Evolutionary conservation across 1,139 yeast genomes (phyloP).

Genomic region (Arxiozyma telluris): DNA sequence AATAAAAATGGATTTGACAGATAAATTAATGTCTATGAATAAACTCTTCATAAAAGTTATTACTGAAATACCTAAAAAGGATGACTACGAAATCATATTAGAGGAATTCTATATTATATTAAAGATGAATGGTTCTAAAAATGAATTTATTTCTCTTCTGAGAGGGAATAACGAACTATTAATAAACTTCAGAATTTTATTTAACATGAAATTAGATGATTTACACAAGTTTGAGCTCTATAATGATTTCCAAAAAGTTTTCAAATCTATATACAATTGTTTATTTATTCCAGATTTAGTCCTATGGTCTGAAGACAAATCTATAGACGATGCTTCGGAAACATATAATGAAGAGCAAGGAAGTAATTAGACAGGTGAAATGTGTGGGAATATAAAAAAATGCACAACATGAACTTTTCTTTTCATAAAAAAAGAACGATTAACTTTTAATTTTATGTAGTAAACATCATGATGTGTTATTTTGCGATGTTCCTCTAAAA

Average conservation of each 20-base stretch:
- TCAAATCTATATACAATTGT: slow-evolving; percentile 1
- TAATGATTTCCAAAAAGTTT: slow-evolving; percentile 1
- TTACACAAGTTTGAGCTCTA: slow-evolving; percentile 14
- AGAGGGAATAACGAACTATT: slow-evolving; percentile 23
- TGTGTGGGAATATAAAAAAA: slow-evolving; percentile 9
- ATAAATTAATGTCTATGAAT: slow-evolving; percentile 22
- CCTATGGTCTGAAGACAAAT: slow-evolving; percentile 2
- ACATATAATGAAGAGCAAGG: not conserved
- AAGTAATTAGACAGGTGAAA: no score
- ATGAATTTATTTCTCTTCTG: slow-evolving; percentile 24
- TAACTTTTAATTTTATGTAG: not conserved
- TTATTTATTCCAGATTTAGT: slow-evolving; percentile 1
- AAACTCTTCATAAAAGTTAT: slow-evolving; percentile 15
- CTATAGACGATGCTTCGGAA: not conserved
- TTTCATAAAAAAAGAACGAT: slow-evolving; percentile 14
- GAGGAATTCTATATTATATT: slow-evolving; percentile 26
- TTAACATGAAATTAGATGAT: slow-evolving; percentile 17
- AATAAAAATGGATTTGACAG: slow-evolving; percentile 20
- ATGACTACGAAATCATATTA: slow-evolving; percentile 20
- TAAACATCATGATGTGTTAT: no score
- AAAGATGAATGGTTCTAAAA: slow-evolving; percentile 17
- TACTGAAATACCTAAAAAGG: slow-evolving; percentile 8
- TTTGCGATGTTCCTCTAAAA: not conserved
- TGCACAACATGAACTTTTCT: slow-evolving; percentile 14
- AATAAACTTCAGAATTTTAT: slow-evolving; percentile 20